Base-by-base conservation (phyloP, 228 moss, liverwort and hornwort species). In the Sphagnum magellanicum region DNA sequence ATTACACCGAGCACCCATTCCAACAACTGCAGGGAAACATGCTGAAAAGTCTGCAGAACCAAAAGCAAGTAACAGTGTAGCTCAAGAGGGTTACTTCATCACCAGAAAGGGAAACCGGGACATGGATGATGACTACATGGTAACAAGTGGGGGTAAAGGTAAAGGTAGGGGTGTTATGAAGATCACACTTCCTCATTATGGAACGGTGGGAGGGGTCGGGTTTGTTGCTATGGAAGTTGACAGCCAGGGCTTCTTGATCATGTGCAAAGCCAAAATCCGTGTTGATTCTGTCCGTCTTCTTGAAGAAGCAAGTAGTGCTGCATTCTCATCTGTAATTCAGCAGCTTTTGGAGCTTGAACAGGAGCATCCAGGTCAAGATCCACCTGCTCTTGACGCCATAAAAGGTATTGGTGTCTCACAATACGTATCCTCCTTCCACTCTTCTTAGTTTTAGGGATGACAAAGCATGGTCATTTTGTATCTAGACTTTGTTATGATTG, bases 141-240 rank as follows among this genome's bases (percentile, higher is more conserved):
- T 94, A 48, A 85, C 88, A 73, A 90, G 88, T 60, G 84, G 80
- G 64, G 88, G 90, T 61, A 82, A 85, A 67, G 88, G 91, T 48
- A 98, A 92, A 79, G 93, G 93, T 67, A 84, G 89, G 77, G 94
- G 90, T 52, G 83, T 89, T 49, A 84, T 92, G 71, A 87, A 87
- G 73, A 85, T 98, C 68, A 71, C 82, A 8, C 77, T 98, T 64
- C 98, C 98, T 66, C 84, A 93, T 58, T 94, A 88, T 76, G 98
- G 93, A 73, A 86, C 86, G 51, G 83, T 90, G 69, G 88, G 77
- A 63, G 97, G 87, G 72, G 63, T 83, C 52, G 88, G 88, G 65
- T 94, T 89, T 68, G 94, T 94, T 67, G 93, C 84, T 72, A 71
- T 94, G 85, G 98, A 93, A 85, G 90, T 94, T 48, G 90, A 98